These are phyloP conservation scores for Apiotrichum mycotoxinovorans DNA, from an alignment of 1,284 basidiomycete genomes.

Conservation along the genomic window DNA sequence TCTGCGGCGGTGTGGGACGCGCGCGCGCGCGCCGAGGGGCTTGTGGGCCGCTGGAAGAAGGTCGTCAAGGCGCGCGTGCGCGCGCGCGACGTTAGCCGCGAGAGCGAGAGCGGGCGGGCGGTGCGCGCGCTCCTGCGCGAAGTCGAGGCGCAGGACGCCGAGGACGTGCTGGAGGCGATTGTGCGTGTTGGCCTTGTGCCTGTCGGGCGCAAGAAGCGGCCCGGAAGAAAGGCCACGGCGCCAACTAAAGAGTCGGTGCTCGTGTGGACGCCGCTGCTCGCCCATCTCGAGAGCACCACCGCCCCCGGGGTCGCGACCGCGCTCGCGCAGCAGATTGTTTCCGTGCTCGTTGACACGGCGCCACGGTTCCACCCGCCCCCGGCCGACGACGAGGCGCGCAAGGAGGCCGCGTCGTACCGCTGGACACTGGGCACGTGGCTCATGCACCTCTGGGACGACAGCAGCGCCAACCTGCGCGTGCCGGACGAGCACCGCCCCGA, in stretches of 20 bases:
- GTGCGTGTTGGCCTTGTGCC: conserved; percentile 70
- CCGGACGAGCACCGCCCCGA: conserved; percentile 4
- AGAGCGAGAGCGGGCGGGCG: conserved; percentile 55
- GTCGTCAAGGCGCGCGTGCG: conserved; percentile 41
- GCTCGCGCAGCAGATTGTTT: conserved; percentile 9
- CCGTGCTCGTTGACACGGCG: conserved; percentile 12
- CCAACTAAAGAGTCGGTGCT: conserved; percentile 38
- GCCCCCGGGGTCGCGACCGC: background rate
- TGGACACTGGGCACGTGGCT: conserved; percentile 24
- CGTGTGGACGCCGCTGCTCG: conserved; percentile 28
- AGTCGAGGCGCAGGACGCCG: conserved; percentile 54
- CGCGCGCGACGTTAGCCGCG: conserved; percentile 70
- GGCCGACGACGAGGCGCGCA: conserved; percentile 6
- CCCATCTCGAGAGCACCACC: background rate
- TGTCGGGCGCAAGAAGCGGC: conserved; percentile 62
- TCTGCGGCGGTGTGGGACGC: conserved; percentile 45
- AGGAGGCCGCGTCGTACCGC: conserved; percentile 16
- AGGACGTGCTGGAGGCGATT: conserved; percentile 66
- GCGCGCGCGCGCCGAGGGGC: conserved; percentile 54
- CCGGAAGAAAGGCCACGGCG: conserved; percentile 10
- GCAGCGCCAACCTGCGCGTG: conserved; percentile 3
- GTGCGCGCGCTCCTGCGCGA: conserved; percentile 39
- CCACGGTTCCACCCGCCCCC: conserved; percentile 4
- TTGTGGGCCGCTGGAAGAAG: conserved; percentile 43
- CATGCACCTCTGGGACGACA: conserved; percentile 6